phyloP scores from a whole-genome alignment of 768 basidiomycete genomes.

The Boletus barrowsii region DNA sequence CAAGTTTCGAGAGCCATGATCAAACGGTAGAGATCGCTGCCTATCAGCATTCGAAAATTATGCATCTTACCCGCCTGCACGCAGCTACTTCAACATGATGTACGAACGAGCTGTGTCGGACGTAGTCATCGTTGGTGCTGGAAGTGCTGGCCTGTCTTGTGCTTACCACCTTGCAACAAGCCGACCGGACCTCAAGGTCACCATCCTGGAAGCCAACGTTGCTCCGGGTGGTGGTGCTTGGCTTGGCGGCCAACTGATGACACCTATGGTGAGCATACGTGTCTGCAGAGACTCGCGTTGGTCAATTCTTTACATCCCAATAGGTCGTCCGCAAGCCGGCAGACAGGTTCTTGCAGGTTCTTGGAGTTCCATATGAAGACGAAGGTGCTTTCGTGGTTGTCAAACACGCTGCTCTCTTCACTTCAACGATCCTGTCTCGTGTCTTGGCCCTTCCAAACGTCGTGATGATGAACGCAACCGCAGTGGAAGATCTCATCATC shows the following conservation, averaged over 20 bases:
- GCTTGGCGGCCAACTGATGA: constrained; percentile 79
- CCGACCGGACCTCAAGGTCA: constrained; percentile 64
- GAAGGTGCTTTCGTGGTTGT: constrained; percentile 77
- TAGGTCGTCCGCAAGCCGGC: constrained; percentile 79
- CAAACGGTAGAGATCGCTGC: constrained; percentile 40
- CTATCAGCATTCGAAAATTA: neutral
- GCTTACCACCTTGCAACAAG: constrained; percentile 68
- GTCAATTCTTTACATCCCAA: neutral
- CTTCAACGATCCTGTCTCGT: constrained; percentile 67
- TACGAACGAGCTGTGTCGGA: constrained; percentile 74
- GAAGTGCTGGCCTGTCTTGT: constrained; percentile 66
- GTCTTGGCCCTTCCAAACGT: constrained; percentile 71
- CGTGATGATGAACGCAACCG: constrained; percentile 73
- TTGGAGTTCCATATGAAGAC: constrained; percentile 74
- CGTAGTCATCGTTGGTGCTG: constrained; percentile 74
- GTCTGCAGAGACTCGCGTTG: neutral
- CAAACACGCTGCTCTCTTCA: constrained; percentile 80
- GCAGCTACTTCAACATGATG: constrained; percentile 70
- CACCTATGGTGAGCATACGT: constrained; percentile 55
- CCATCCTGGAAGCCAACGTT: constrained; percentile 75
- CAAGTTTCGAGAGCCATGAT: constrained; percentile 78
- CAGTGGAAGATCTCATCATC: constrained; percentile 78
- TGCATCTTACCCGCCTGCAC: constrained; percentile 2
- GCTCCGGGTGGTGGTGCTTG: constrained; percentile 77
- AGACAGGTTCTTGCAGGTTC: constrained; percentile 63